Percentiles rank a stretch among this genome's conserved stretches.
Evolutionary conservation across 1,139 yeast species (phyloP).

Genomic region (Spencermartinsiella ligniputridi): DNA sequence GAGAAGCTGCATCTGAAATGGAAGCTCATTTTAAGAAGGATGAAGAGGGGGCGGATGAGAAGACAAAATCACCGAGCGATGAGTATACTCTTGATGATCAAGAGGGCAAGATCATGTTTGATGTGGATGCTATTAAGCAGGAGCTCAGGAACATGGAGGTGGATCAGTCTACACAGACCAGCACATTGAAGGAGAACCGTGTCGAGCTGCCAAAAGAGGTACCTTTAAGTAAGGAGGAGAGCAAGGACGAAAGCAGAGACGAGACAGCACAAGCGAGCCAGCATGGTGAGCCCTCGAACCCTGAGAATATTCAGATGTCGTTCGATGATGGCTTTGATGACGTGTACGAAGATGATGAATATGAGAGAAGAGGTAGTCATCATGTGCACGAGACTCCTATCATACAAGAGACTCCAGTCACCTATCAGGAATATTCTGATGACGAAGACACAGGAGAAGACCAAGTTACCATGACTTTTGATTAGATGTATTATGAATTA

Average conservation of each 20-base stretch:
- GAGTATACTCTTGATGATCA: constrained; percentile 14
- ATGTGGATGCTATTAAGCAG: constrained; percentile 35
- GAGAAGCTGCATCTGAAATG: constrained; percentile 14
- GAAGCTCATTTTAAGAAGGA: constrained; percentile 9
- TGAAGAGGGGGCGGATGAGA: constrained; percentile 4
- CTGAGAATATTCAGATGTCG: constrained; percentile 23
- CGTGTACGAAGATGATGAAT: constrained; percentile 17
- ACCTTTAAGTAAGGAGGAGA: constrained; percentile 3
- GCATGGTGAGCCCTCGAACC: constrained; percentile 8
- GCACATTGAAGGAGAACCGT: not conserved
- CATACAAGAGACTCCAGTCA: no score
- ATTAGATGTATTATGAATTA: constrained; percentile 9
- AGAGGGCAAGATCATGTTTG: constrained; percentile 28
- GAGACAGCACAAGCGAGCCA: no score
- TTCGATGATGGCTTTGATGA: constrained; percentile 24
- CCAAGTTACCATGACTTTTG: constrained; percentile 18
- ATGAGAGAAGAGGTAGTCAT: constrained; percentile 11
- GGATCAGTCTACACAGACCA: not conserved
- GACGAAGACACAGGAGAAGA: constrained; percentile 8
- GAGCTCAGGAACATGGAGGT: constrained; percentile 25
- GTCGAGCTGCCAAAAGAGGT: not conserved
- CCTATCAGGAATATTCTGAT: not conserved
- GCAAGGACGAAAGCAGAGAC: constrained; percentile 5
- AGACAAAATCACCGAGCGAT: constrained; percentile 5
- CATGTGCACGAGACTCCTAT: not conserved